Percentiles rank a stretch among this genome's conserved stretches.
Evolutionary conservation across 495 filamentous ascomycete genomes (phyloP).

Genomic region (Melanomma pulvis-pyrius): DNA sequence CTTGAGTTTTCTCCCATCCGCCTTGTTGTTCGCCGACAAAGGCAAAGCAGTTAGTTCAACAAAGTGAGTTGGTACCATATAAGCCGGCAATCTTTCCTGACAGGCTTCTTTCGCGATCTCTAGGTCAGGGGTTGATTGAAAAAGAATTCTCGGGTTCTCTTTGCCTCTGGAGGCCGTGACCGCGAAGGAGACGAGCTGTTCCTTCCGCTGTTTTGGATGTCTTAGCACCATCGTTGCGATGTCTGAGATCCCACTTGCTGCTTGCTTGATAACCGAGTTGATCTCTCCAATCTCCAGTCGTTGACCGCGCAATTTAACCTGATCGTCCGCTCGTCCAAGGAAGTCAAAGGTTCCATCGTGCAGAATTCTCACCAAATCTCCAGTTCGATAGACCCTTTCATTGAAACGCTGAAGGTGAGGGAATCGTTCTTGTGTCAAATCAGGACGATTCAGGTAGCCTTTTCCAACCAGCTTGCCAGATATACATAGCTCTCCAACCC

Average conservation of each 20-base stretch:
- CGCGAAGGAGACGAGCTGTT: slow-evolving; percentile 73
- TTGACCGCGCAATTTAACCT: slow-evolving; percentile 79
- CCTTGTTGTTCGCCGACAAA: slow-evolving; percentile 74
- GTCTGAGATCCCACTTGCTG: slow-evolving; percentile 52
- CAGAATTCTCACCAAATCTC: slow-evolving; percentile 74
- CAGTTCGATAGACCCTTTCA: slow-evolving; percentile 71
- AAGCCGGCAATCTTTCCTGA: slow-evolving; percentile 61
- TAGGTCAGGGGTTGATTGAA: slow-evolving; percentile 34
- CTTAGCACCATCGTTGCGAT: slow-evolving; percentile 68
- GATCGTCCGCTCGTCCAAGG: slow-evolving; percentile 74
- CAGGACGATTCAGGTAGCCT: slow-evolving; percentile 79
- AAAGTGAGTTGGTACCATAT: slow-evolving; percentile 79
- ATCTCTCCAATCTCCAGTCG: slow-evolving; percentile 79
- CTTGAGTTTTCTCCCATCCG: slow-evolving; percentile 64
- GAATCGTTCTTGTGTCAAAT: slow-evolving; percentile 67
- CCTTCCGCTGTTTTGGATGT: slow-evolving; percentile 63
- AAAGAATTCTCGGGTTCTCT: slow-evolving; percentile 21
- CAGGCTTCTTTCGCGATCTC: slow-evolving; percentile 56
- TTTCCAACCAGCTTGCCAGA: slow-evolving; percentile 83
- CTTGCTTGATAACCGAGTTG: slow-evolving; percentile 62
- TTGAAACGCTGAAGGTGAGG: slow-evolving; percentile 55
- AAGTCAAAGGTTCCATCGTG: slow-evolving; percentile 74
- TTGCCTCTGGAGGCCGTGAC: slow-evolving; percentile 38
- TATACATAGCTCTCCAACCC: slow-evolving; percentile 83
- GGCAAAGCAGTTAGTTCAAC: slow-evolving; percentile 65